A percentile compares a stretch with the other conserved stretches of the same genome.
Conservation (phyloP, 768 basidiomycete species). For the Hypholoma sublateritium region DNA sequence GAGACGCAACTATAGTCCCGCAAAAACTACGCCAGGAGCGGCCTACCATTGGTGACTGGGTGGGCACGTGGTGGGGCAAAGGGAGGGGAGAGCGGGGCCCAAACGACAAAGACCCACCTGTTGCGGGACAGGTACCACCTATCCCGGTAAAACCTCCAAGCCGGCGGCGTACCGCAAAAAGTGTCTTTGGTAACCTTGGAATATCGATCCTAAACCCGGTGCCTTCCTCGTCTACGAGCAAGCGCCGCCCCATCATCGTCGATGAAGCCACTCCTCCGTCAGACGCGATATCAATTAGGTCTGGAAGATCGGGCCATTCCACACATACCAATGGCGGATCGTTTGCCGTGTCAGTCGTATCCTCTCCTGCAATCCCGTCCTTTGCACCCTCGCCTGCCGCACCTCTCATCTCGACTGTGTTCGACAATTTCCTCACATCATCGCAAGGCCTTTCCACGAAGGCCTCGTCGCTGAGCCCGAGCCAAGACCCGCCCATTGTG, state of each 20-base stretch:
- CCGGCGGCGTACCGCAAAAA: constrained; percentile 51
- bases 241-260: constrained; percentile 16
- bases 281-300: constrained; percentile 37
- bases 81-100: constrained; percentile 31
- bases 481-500: constrained; percentile 24
- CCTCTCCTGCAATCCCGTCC: constrained; percentile 39
- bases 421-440: constrained; percentile 28
- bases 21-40: constrained; percentile 42
- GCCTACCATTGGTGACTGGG: constrained; percentile 68
- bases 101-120: constrained; percentile 20
- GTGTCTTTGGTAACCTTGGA: constrained; percentile 72
- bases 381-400: constrained; percentile 42
- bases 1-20: constrained; percentile 22
- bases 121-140: constrained; percentile 10
- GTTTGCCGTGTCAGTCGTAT: constrained; percentile 28
- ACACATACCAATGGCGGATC: constrained; percentile 10
- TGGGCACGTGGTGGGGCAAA: constrained; percentile 74
- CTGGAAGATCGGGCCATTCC: constrained; percentile 21
- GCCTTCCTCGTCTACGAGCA: constrained; percentile 19
- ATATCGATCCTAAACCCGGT: constrained; percentile 64
- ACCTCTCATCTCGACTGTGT: constrained; percentile 42
- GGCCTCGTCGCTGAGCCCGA: constrained; percentile 19
- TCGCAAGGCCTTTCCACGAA: constrained; percentile 18
- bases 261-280: constrained; percentile 18
- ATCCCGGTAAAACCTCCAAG: constrained; percentile 14